phyloP scores from a whole-genome alignment of 148 eudicot genomes.

The Fallopia convolvulus region DNA sequence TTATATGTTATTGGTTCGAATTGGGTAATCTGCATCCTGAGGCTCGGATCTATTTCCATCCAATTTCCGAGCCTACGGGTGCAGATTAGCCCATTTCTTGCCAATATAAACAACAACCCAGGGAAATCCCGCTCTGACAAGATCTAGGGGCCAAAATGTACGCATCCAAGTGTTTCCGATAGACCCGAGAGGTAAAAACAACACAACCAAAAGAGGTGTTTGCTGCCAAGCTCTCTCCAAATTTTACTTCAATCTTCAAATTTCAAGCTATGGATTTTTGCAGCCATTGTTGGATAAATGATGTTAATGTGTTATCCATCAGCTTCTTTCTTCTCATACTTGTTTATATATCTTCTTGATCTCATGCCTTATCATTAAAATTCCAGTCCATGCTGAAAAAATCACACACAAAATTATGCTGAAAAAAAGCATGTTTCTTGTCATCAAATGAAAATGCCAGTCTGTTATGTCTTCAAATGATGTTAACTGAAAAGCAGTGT shows the following conservation, averaged over 20 bases:
- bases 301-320: not conserved
- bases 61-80: conserved; percentile 10
- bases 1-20: conserved; percentile 6
- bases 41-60: conserved; percentile 5
- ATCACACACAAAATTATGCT: not conserved
- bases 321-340: not conserved
- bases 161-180: too few species aligned
- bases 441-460: not conserved
- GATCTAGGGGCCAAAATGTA: too few species aligned
- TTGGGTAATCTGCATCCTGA: conserved; percentile 18
- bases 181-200: too few species aligned
- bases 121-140: too few species aligned
- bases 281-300: too few species aligned
- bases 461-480: not conserved
- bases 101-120: not conserved
- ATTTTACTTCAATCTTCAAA: not conserved
- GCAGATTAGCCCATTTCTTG: not conserved
- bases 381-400: not conserved
- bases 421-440: not conserved
- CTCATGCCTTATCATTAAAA: not conserved
- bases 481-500: not conserved
- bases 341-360: not conserved
- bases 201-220: too few species aligned
- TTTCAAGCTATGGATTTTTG: not conserved
- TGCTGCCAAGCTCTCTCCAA: not conserved